A percentile compares a stretch with the other conserved stretches of the same genome.
Conservation (phyloP, 2,329 filamentous ascomycete species). For the Aspergillaceae sp. region DNA sequence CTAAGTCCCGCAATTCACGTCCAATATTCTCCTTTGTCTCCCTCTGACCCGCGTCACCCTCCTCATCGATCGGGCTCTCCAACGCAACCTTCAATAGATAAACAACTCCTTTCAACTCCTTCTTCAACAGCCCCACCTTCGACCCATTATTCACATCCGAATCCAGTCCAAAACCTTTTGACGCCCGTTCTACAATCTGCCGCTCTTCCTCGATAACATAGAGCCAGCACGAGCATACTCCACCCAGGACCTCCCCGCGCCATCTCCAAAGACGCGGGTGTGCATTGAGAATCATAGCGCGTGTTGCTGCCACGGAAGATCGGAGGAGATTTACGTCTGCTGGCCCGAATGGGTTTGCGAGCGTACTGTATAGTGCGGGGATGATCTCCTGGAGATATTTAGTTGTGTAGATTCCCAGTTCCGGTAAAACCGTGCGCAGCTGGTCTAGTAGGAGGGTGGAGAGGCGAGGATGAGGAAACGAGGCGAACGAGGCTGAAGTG, state of each 20-base stretch:
- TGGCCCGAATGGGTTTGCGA: slow-evolving; percentile 61
- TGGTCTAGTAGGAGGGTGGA: slow-evolving; percentile 40
- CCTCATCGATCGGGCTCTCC: slow-evolving; percentile 15
- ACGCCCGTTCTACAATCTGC: slow-evolving; percentile 5
- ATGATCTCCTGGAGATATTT: slow-evolving; percentile 53
- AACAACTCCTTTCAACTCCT: slow-evolving; percentile 19
- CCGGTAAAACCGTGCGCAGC: slow-evolving; percentile 17
- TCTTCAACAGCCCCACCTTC: slow-evolving; percentile 15
- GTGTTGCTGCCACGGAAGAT: slow-evolving; percentile 46
- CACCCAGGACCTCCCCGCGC: slow-evolving; percentile 55
- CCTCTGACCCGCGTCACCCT: slow-evolving; percentile 12
- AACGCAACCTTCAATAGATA: slow-evolving; percentile 24
- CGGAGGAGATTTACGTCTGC: slow-evolving; percentile 47
- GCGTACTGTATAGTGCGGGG: slow-evolving; percentile 54
- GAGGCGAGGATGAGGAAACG: slow-evolving; percentile 36
- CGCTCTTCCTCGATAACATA: slow-evolving; percentile 38
- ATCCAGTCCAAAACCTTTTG: background rate
- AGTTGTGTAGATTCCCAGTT: slow-evolving; percentile 30
- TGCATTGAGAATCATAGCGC: slow-evolving; percentile 51
- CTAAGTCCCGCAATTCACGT: slow-evolving; percentile 26
- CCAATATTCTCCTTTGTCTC: slow-evolving; percentile 22
- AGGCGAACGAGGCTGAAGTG: slow-evolving; percentile 36
- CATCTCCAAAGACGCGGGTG: slow-evolving; percentile 62
- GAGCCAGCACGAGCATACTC: slow-evolving; percentile 55
- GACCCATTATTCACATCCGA: slow-evolving; percentile 1